phyloP scores from a whole-genome alignment of 805 yeast genomes.

The Zygosaccharomyces kombuchaensis region DNA sequence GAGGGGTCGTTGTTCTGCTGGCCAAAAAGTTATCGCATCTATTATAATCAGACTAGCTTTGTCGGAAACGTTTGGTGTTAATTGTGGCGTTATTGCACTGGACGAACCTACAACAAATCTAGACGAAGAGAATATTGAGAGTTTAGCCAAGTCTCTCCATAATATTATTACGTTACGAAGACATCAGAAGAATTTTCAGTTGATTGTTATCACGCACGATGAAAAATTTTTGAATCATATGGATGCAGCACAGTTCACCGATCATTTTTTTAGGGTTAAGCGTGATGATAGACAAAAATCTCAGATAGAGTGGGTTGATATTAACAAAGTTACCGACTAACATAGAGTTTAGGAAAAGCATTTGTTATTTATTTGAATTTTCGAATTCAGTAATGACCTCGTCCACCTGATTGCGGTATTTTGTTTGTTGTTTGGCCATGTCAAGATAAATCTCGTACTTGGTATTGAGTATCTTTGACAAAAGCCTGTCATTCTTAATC shows the following conservation, averaged over 20 bases:
- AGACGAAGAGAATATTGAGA: conserved; percentile 83
- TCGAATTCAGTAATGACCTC: neutral
- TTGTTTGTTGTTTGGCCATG: conserved; percentile 36
- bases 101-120: conserved; percentile 98
- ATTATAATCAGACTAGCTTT: conserved; percentile 86
- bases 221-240: conserved; percentile 82
- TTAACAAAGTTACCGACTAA: conserved; percentile 36
- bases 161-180: conserved; percentile 70
- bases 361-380: neutral
- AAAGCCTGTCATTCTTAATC: neutral
- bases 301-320: conserved; percentile 56
- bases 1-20: conserved; percentile 98
- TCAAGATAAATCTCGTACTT: conserved; percentile 30
- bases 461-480: conserved; percentile 16
- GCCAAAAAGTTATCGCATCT: conserved; percentile 91
- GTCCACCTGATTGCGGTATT: conserved; percentile 30
- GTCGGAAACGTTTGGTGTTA: conserved; percentile 92
- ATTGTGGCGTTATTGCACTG: conserved; percentile 91
- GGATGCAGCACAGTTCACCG: conserved; percentile 81
- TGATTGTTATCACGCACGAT: conserved; percentile 95
- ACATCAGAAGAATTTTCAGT: conserved; percentile 82
- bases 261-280: conserved; percentile 75
- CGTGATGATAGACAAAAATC: conserved; percentile 82
- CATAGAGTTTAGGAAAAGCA: neutral
- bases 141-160: conserved; percentile 76